Evolutionary conservation across 306 rosid genomes (phyloP).

Genomic region (Quercus alba): DNA sequence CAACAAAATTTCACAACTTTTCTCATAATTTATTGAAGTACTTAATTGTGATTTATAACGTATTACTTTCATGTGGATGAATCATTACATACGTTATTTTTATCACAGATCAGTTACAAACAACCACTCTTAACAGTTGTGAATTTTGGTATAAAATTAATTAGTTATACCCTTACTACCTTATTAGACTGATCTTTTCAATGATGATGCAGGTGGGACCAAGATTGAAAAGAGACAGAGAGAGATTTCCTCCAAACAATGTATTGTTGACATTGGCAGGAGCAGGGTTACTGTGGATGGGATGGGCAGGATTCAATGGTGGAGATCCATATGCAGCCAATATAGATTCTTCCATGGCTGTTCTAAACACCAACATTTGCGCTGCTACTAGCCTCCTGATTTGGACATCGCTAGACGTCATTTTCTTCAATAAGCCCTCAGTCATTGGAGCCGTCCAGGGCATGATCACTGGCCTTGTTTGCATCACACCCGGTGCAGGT

Average conservation of each 20-base stretch:
- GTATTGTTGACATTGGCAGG: constrained; percentile 60
- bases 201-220: constrained; percentile 57
- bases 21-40: no score
- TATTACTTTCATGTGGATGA: no score
- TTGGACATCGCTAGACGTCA: constrained; percentile 65
- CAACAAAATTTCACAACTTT: no score
- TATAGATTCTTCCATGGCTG: constrained; percentile 64
- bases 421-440: constrained; percentile 68
- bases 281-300: constrained; percentile 67
- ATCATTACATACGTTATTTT: no score
- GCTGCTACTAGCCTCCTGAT: constrained; percentile 72
- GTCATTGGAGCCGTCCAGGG: constrained; percentile 87
- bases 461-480: constrained; percentile 78
- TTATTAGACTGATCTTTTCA: no score
- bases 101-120: no score
- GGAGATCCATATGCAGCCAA: constrained; percentile 75
- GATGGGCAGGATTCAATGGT: constrained; percentile 87
- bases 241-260: constrained; percentile 75
- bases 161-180: no score
- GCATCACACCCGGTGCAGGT: constrained; percentile 80
- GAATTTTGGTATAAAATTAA: no score
- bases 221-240: constrained; percentile 48
- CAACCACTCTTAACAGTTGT: no score
- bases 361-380: constrained; percentile 69
- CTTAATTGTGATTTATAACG: no score